phyloP scores from a whole-genome alignment of 345 rosid species.

The Orychophragmus violaceus region DNA sequence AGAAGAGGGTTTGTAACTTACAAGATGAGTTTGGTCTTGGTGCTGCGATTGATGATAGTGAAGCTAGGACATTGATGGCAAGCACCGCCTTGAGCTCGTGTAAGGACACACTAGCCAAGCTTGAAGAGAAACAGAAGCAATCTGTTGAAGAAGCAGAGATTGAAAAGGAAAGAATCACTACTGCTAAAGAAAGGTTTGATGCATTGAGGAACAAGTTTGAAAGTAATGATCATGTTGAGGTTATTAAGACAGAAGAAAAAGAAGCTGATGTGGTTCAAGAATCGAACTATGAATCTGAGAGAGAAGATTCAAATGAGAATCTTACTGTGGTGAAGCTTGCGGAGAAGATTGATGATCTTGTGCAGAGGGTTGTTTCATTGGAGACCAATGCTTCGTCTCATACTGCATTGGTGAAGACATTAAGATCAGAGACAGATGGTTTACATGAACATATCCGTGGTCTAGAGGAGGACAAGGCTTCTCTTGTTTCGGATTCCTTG shows the following conservation, averaged over 20 bases:
- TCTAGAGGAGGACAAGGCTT: slow-evolving; percentile 59
- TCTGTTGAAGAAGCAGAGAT: slow-evolving; percentile 44
- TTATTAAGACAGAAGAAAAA: not conserved
- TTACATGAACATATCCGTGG: slow-evolving; percentile 43
- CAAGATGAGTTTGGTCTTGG: slow-evolving; percentile 75
- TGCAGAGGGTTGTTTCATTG: slow-evolving; percentile 55
- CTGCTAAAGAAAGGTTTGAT: slow-evolving; percentile 39
- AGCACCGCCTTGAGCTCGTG: slow-evolving; percentile 65
- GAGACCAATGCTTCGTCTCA: slow-evolving; percentile 62
- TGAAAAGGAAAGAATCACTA: slow-evolving; percentile 46
- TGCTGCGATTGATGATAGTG: slow-evolving; percentile 53
- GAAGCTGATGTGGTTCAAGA: slow-evolving; percentile 14
- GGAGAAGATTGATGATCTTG: slow-evolving; percentile 70
- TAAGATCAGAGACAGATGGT: slow-evolving; percentile 54
- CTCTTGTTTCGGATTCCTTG: slow-evolving; percentile 37
- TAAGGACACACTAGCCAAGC: slow-evolving; percentile 45
- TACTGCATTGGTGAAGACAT: slow-evolving; percentile 46
- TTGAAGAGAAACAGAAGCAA: slow-evolving; percentile 54
- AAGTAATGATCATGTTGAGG: slow-evolving; percentile 16
- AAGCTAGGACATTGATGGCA: slow-evolving; percentile 76
- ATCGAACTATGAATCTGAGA: slow-evolving; percentile 27
- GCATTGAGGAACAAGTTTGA: slow-evolving; percentile 35
- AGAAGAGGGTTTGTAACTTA: slow-evolving; percentile 45
- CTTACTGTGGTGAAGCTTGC: slow-evolving; percentile 50
- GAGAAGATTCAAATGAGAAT: slow-evolving; percentile 27